These are phyloP conservation scores for Cairneyella variabilis DNA, from an alignment of 495 filamentous ascomycete species.

Conservation along the genomic window DNA sequence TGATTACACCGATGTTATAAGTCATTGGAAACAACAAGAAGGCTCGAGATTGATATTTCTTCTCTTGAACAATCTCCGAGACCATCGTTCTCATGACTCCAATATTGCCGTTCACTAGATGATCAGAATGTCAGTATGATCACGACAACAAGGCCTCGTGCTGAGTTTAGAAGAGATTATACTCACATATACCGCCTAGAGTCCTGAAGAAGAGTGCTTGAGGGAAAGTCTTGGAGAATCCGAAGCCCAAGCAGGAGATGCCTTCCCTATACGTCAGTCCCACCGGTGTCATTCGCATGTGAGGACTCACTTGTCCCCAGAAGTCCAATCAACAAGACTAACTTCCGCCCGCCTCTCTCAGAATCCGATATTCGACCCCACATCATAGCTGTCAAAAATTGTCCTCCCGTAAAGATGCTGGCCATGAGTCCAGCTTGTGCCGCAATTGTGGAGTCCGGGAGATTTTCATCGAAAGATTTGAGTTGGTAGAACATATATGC, in stretches of 20 bases:
- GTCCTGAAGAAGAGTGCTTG: constrained; percentile 70
- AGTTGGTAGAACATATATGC: constrained; percentile 80
- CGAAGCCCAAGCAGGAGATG: constrained; percentile 69
- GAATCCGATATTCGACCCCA: constrained; percentile 77
- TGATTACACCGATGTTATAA: constrained; percentile 74
- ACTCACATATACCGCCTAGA: constrained; percentile 66
- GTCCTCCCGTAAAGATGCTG: constrained; percentile 74
- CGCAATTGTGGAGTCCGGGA: constrained; percentile 65
- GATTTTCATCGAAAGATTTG: constrained; percentile 60
- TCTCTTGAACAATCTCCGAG: constrained; percentile 60
- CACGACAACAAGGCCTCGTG: too few relatives aligned
- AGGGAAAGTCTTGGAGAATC: constrained; percentile 69
- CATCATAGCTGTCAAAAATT: constrained; percentile 80
- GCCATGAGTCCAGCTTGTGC: constrained; percentile 74
- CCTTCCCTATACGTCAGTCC: constrained; percentile 31
- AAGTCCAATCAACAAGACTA: constrained; percentile 71
- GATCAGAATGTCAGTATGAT: too few relatives aligned
- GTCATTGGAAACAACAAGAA: constrained; percentile 76
- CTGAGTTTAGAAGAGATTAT: too few relatives aligned
- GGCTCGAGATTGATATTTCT: constrained; percentile 67
- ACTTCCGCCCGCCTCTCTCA: constrained; percentile 66
- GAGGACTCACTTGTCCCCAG: constrained; percentile 48
- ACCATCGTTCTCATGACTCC: constrained; percentile 80
- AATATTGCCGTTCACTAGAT: constrained; percentile 82
- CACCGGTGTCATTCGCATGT: too few relatives aligned